phyloP scores from a whole-genome alignment of 768 basidiomycete genomes.

The Amanita molliuscula region DNA sequence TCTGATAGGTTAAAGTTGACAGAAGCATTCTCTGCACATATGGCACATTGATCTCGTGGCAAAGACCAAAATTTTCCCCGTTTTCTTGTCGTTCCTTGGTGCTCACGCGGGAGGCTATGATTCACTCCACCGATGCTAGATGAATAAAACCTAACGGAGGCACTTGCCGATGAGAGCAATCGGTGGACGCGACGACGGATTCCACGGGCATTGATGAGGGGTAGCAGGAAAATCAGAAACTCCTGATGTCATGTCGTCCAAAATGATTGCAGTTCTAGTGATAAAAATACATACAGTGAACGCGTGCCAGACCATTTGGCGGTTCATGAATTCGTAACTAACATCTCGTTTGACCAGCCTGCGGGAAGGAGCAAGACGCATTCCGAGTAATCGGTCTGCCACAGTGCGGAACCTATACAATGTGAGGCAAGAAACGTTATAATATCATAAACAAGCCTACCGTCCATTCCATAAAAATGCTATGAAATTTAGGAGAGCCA shows the following conservation, averaged over 20 bases:
- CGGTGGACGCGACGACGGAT: constrained; percentile 48
- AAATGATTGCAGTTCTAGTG: not conserved
- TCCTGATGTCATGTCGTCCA: constrained; percentile 45
- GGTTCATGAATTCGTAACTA: constrained; percentile 98
- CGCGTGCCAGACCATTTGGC: constrained; percentile 98
- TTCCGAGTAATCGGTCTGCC: constrained; percentile 63
- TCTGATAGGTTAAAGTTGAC: constrained; percentile 48
- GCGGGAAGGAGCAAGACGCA: constrained; percentile 67
- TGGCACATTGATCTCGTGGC: constrained; percentile 72
- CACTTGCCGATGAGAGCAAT: constrained; percentile 20
- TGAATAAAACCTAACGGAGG: constrained; percentile 7
- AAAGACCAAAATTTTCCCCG: constrained; percentile 63
- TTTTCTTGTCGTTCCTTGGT: not conserved
- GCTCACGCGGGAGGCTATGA: not conserved
- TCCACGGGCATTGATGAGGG: constrained; percentile 63
- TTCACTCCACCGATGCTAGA: not conserved
- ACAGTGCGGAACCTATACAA: constrained; percentile 63
- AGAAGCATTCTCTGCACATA: constrained; percentile 74
- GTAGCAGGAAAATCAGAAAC: constrained; percentile 88
- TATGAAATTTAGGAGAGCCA: constrained; percentile 67
- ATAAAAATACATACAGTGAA: constrained; percentile 64
- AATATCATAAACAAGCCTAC: constrained; percentile 30
- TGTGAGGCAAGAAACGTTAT: not conserved
- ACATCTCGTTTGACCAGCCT: constrained; percentile 69
- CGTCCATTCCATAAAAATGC: constrained; percentile 80